Conservation (phyloP, 2,329 filamentous ascomycete species). For the Penicillium paneum region DNA sequence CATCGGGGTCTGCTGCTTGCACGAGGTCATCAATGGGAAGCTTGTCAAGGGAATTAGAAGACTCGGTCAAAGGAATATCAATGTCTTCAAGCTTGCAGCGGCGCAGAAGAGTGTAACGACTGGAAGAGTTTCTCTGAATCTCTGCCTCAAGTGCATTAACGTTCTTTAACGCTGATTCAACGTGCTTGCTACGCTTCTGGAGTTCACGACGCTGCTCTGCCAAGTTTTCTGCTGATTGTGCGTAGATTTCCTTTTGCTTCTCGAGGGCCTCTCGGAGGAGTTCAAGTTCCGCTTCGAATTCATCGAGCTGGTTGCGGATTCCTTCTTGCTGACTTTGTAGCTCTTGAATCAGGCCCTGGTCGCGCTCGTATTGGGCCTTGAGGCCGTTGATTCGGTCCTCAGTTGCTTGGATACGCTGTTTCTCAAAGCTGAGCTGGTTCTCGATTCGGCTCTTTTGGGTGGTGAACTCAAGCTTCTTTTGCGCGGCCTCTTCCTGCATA, state of each 20-base stretch:
- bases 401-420: slow-evolving; percentile 68
- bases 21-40: slow-evolving; percentile 84
- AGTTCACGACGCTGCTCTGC: slow-evolving; percentile 75
- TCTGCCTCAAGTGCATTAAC: slow-evolving; percentile 78
- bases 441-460: slow-evolving; percentile 67
- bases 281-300: slow-evolving; percentile 72
- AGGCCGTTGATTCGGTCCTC: slow-evolving; percentile 67
- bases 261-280: slow-evolving; percentile 70
- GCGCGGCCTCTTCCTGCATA: slow-evolving; percentile 81
- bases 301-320: slow-evolving; percentile 70
- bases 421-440: slow-evolving; percentile 61
- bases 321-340: slow-evolving; percentile 70
- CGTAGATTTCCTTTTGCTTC: slow-evolving; percentile 64
- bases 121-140: slow-evolving; percentile 78
- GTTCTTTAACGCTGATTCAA: slow-evolving; percentile 70
- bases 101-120: slow-evolving; percentile 78
- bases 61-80: slow-evolving; percentile 70
- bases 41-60: slow-evolving; percentile 69
- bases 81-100: slow-evolving; percentile 94
- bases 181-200: slow-evolving; percentile 77
- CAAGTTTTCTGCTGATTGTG: slow-evolving; percentile 69
- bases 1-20: slow-evolving; percentile 70
- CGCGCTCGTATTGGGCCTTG: slow-evolving; percentile 62
- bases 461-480: slow-evolving; percentile 82
- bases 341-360: slow-evolving; percentile 65